Base-by-base conservation (phyloP, 257 asterid species). In the Dorcoceras hygrometricum region DNA sequence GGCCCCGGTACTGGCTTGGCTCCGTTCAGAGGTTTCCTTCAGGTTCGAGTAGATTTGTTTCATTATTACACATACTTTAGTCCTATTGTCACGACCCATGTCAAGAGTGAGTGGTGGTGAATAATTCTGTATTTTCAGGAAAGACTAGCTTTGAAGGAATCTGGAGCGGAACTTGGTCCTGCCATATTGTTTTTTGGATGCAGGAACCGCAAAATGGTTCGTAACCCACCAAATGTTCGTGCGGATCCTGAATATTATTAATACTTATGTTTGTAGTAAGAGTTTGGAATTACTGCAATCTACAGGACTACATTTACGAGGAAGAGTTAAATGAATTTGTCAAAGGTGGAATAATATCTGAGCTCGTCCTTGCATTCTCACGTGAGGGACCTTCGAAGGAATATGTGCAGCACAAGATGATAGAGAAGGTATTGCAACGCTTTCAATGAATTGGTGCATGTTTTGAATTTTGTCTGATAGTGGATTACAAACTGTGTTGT, bases 1-100 rank as follows among this genome's bases (percentile, higher is more conserved):
- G 99, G 99, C 57, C 99, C 99, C 58, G 99, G 99, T 62, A 94
- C 99, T 36, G 99, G 99, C 11, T 77, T 94, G 76, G 99, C 99
- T 69, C 99, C 99, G 23, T 91, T 94, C 68, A 85, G 99, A 67
- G 99, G 99, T 57, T 94, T 94, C 78, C 96, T 94, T 77, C 99
- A 93, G 98, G 98, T 92, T 76, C 28, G 84, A 43, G 31, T 4
- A 39, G 54, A 22, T 0, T n/a, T 34, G 22, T 67, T 55, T 58
- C 9, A 1, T 26, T 50, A 8, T 59, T 12, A 3, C 3, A 27
- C 61, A 8, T 48, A 54, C 20, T 24, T n/a, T 46, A 20, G 36
- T 51, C 23, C 23, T 32, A 4, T 8, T 58, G 39, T 12, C 6
- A 26, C 23, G 72, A 66, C 46, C 10, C 27, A 5, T 56, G 29